Conservation (phyloP, 352 stramenopile species). For the Globisporangium nunn region DNA sequence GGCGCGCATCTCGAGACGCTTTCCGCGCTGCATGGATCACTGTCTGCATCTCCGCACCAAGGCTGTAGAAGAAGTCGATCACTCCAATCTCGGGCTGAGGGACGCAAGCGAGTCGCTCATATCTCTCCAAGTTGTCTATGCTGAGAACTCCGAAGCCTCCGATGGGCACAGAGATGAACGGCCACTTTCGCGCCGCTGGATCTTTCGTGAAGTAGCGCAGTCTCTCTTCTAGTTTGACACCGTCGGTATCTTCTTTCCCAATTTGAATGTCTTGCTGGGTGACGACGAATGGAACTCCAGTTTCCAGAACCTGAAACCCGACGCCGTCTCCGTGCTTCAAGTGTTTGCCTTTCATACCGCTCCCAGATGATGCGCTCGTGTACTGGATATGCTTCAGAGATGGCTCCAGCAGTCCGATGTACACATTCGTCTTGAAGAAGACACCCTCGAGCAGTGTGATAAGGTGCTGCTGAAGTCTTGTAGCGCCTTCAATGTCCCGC, state of each 20-base stretch:
- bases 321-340: constrained; percentile 49
- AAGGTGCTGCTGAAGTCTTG: constrained; percentile 23
- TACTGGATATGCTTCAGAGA: constrained; percentile 34
- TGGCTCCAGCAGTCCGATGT: constrained; percentile 59
- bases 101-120: constrained; percentile 30
- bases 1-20: constrained; percentile 1
- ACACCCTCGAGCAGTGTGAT: constrained; percentile 29
- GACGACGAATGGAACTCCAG: constrained; percentile 34
- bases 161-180: constrained; percentile 60
- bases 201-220: constrained; percentile 37
- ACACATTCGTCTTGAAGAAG: constrained; percentile 39
- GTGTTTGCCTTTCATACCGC: constrained; percentile 54
- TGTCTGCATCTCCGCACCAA: constrained; percentile 17
- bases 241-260: neutral
- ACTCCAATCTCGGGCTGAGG: constrained; percentile 61
- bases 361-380: constrained; percentile 40
- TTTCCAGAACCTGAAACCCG: constrained; percentile 41
- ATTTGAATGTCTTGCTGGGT: constrained; percentile 9
- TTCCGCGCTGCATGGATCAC: constrained; percentile 13
- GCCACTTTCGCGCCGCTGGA: constrained; percentile 27
- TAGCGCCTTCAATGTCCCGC: constrained; percentile 28
- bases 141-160: constrained; percentile 37
- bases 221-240: constrained; percentile 4
- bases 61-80: constrained; percentile 61
- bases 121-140: constrained; percentile 55